Conservation (phyloP, 2,329 filamentous ascomycete genomes). For the Diaporthe amygdali region DNA sequence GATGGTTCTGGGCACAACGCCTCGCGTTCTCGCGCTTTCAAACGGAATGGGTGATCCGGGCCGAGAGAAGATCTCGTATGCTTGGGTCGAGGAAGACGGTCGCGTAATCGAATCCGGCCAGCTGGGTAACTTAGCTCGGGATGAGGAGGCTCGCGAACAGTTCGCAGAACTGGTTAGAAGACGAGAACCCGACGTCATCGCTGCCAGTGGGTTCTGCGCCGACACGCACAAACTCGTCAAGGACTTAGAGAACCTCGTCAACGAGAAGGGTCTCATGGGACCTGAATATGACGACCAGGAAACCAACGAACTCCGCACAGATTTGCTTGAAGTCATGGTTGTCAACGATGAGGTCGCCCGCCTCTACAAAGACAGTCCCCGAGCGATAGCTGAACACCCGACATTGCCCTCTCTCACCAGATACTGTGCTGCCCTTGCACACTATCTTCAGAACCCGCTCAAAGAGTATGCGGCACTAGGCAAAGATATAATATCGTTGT, state of each 20-base stretch:
- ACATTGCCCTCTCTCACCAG: constrained; percentile 77
- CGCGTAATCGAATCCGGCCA: constrained; percentile 88
- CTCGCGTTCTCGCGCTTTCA: constrained; percentile 85
- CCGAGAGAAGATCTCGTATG: constrained; percentile 86
- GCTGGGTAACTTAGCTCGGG: constrained; percentile 77
- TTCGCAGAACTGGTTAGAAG: constrained; percentile 82
- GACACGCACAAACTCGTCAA: constrained; percentile 85
- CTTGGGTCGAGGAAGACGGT: constrained; percentile 92
- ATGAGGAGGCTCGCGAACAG: constrained; percentile 68
- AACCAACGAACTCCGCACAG: constrained; percentile 75
- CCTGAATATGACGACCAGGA: constrained; percentile 83
- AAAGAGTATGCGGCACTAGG: constrained; percentile 95
- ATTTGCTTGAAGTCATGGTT: constrained; percentile 85
- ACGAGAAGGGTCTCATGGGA: constrained; percentile 77
- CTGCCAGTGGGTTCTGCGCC: constrained; percentile 85
- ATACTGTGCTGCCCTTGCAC: constrained; percentile 88
- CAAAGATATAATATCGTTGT: constrained; percentile 83
- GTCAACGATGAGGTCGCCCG: constrained; percentile 98
- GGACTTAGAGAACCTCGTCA: constrained; percentile 79
- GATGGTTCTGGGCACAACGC: constrained; percentile 85
- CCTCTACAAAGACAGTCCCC: constrained; percentile 88
- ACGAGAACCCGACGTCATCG: constrained; percentile 87
- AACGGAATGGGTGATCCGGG: constrained; percentile 78
- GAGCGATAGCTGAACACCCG: constrained; percentile 81
- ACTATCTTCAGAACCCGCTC: constrained; percentile 93